These are phyloP conservation scores for Allantophomopsis cytisporea DNA, from an alignment of 2,329 filamentous ascomycete genomes.

Conservation along the genomic window DNA sequence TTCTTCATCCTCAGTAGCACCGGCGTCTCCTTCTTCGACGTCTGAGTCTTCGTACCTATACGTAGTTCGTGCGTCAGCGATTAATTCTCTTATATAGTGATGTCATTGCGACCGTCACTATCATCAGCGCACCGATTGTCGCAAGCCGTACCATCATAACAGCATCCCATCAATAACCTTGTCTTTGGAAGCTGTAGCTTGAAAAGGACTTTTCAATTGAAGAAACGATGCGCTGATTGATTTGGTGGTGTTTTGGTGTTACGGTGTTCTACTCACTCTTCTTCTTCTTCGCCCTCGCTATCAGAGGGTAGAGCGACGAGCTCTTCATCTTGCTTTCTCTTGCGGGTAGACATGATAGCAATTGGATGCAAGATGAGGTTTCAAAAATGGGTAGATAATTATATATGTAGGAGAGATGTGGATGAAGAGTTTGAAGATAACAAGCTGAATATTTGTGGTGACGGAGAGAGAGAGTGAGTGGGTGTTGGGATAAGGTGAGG, in stretches of 20 bases:
- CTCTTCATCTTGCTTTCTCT: conserved; percentile 8
- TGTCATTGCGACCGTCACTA: neutral
- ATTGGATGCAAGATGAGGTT: neutral
- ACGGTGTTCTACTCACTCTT: conserved; percentile 3
- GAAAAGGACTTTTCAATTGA: too few species aligned
- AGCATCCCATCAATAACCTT: too few species aligned
- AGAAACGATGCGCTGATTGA: too few species aligned
- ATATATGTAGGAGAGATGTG: neutral
- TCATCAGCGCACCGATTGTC: neutral
- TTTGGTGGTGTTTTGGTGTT: too few species aligned
- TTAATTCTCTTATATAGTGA: neutral
- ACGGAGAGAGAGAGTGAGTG: neutral
- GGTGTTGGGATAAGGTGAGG: neutral
- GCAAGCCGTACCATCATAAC: neutral
- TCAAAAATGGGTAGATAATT: neutral
- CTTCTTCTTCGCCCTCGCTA: conserved; percentile 5
- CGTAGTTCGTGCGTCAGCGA: neutral
- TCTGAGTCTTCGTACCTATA: conserved; percentile 1
- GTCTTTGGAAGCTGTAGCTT: too few species aligned
- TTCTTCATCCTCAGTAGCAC: neutral
- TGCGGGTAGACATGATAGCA: conserved; percentile 16
- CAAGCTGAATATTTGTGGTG: neutral
- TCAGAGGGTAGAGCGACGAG: conserved; percentile 6
- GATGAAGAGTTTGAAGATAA: neutral
- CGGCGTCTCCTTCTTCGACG: neutral